Percentiles rank a stretch among this genome's conserved stretches.
Evolutionary conservation across 176 grass and related monocot species (phyloP).

Genomic region (Paspalum notatum): DNA sequence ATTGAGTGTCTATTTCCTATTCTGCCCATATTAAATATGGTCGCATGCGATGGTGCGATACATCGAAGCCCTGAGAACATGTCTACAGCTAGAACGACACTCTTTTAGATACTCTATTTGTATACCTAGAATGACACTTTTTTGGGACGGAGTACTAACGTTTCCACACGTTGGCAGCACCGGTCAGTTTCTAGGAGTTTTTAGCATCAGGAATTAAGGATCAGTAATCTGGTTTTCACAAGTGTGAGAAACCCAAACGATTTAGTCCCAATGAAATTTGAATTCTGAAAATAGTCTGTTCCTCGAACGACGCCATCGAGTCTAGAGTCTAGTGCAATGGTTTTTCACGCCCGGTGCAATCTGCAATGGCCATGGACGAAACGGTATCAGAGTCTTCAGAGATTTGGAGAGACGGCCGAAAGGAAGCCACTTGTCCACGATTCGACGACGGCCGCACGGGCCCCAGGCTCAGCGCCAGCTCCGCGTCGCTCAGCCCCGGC

Average conservation of each 20-base stretch:
- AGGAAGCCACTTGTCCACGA: background rate
- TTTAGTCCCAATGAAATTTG: background rate
- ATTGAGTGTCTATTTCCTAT: too few species aligned
- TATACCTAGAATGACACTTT: too few species aligned
- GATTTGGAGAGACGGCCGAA: background rate
- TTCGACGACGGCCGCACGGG: background rate
- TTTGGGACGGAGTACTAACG: too few species aligned
- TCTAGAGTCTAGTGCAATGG: background rate
- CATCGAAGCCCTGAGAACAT: too few species aligned
- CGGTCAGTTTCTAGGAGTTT: background rate
- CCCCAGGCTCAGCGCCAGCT: slow-evolving; percentile 30
- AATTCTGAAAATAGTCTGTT: background rate
- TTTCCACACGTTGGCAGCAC: background rate
- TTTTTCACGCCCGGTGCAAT: background rate
- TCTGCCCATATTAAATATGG: too few species aligned
- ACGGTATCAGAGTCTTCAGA: background rate
- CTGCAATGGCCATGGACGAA: background rate
- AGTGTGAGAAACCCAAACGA: background rate
- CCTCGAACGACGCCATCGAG: too few species aligned
- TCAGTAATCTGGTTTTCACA: background rate
- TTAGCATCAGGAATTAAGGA: background rate
- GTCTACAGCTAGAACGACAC: too few species aligned
- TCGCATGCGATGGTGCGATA: too few species aligned
- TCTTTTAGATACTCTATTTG: too few species aligned
- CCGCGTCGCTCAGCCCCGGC: slow-evolving; percentile 22